Base-by-base conservation (phyloP, 2,329 filamentous ascomycete species). In the Pseudogymnoascus destructans region DNA sequence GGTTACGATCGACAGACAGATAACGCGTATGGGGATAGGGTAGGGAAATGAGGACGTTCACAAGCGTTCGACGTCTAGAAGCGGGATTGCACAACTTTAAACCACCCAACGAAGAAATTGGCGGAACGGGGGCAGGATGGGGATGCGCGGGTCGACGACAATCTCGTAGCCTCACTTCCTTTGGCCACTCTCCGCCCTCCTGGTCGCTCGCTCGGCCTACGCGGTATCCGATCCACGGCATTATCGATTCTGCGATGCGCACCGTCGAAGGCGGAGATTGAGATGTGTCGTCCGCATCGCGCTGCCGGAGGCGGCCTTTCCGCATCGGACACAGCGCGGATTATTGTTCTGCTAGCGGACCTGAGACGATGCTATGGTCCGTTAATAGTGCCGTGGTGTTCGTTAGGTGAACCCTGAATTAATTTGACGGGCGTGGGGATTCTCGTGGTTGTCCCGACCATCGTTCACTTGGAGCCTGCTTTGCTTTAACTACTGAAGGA, bases 21-120 rank as follows among this genome's bases (percentile, higher is more conserved):
- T n/a, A n/a, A n/a, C n/a, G n/a, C n/a, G n/a, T n/a, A n/a, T n/a
- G n/a, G n/a, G n/a, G n/a, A n/a, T n/a, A n/a, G n/a, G n/a, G n/a
- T n/a, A 52, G 6, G n/a, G 46, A 52, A 52, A 52, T 30, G 46
- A 52, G 25, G 46, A 52, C 9, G 9, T 30, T 52, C 25, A 30
- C 5, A 3, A 52, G 15, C 35, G 13, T 27, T 52, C n/a, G 15
- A 52, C n/a, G 46, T 52, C 46, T 52, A 32, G 46, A 52, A 52
- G 46, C 46, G 25, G 25, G 46, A 52, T 52, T 52, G 46, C 25
- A 30, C 46, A 52, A 52, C 46, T 52, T 30, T 52, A 52, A 52
- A 52, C 25, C 46, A 17, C 25, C 25, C 15, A 25, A 46, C 46
- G 46, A 52, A 7, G 11, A 9, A 46, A 25, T 8, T 25, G 40